phyloP scores from a whole-genome alignment of 805 yeast species.

The Metschnikowia arizonensis region DNA sequence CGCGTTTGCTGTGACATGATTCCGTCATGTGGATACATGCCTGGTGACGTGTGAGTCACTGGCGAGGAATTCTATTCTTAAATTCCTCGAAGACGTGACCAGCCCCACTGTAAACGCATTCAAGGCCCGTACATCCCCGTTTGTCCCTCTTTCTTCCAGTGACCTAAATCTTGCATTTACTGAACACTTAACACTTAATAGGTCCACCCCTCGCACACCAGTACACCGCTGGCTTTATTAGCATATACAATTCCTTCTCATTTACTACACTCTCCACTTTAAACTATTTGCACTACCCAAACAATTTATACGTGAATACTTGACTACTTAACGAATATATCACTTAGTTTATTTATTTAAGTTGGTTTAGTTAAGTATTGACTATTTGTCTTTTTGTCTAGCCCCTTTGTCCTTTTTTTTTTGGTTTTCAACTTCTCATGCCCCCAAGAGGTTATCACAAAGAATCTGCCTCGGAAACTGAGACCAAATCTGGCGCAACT shows the following conservation, averaged over 20 bases:
- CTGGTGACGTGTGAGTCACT: background rate
- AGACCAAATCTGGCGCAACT: constrained; percentile 17
- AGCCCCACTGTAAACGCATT: background rate
- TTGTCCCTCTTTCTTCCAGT: background rate
- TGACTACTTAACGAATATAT: too few relatives aligned
- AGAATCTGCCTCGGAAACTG: constrained; percentile 40
- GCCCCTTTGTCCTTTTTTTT: too few relatives aligned
- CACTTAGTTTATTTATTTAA: too few relatives aligned
- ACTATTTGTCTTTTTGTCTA: too few relatives aligned
- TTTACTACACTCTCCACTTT: too few relatives aligned
- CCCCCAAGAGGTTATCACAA: constrained; percentile 20
- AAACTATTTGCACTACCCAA: too few relatives aligned
- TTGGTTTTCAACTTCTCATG: constrained; percentile 9
- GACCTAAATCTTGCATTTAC: too few relatives aligned
- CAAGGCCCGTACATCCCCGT: background rate
- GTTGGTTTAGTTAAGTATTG: too few relatives aligned
- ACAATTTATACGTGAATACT: too few relatives aligned
- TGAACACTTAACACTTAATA: background rate
- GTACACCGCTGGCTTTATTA: background rate
- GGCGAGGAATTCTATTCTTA: background rate
- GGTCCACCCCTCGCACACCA: background rate
- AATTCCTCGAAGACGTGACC: background rate
- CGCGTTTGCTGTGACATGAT: too few relatives aligned
- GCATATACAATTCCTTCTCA: background rate
- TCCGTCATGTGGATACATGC: too few relatives aligned